These are phyloP conservation scores for Boletus tomentosulus DNA, from an alignment of 768 basidiomycete species.

Conservation along the genomic window DNA sequence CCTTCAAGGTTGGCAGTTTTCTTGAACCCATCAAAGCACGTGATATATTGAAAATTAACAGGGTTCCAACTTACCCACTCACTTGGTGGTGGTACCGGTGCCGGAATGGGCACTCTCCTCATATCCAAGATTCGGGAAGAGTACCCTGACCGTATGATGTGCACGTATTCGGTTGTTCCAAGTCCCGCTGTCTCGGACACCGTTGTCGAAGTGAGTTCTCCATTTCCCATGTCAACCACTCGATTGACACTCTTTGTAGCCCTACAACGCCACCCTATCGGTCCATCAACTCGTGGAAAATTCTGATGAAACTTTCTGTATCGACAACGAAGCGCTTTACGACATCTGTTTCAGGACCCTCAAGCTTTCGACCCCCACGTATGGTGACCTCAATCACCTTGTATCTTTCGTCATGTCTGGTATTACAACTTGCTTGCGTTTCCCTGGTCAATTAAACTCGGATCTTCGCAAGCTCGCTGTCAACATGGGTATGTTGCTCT, in stretches of 20 bases:
- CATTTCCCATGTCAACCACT: background rate
- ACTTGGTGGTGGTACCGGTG: constrained; percentile 97
- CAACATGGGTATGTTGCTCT: constrained; percentile 82
- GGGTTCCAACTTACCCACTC: constrained; percentile 99
- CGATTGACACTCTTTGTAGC: constrained; percentile 40
- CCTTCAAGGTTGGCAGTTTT: constrained; percentile 76
- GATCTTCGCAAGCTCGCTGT: constrained; percentile 97
- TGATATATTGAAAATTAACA: constrained; percentile 26
- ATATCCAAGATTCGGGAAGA: constrained; percentile 99
- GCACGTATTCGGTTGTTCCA: constrained; percentile 98
- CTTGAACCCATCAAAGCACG: background rate
- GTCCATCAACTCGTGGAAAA: constrained; percentile 99
- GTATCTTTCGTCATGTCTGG: constrained; percentile 99
- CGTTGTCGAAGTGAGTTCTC: constrained; percentile 75
- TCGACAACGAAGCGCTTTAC: constrained; percentile 98
- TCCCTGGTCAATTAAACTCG: constrained; percentile 99
- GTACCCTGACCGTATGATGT: constrained; percentile 99
- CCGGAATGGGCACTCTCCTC: constrained; percentile 98
- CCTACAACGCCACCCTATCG: constrained; percentile 97
- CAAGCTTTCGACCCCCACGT: constrained; percentile 92
- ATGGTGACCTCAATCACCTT: constrained; percentile 96
- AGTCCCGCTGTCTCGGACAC: constrained; percentile 98
- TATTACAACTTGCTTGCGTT: constrained; percentile 97
- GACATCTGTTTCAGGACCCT: constrained; percentile 99
- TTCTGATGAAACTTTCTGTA: constrained; percentile 99